Base-by-base conservation (phyloP, 2,329 filamentous ascomycete genomes). In the Penicillium sp. region DNA sequence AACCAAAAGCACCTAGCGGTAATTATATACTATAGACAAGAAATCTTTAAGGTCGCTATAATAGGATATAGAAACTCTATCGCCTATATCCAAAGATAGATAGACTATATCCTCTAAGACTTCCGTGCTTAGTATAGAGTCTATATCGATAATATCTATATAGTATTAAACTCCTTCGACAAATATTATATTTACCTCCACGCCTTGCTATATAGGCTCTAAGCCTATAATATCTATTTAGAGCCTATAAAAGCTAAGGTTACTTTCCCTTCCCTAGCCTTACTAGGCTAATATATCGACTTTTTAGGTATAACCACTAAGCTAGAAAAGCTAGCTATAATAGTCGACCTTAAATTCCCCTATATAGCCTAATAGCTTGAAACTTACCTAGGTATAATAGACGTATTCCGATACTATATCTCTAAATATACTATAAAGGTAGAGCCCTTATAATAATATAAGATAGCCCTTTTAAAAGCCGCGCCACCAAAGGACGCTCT, bases 361-460 rank as follows among this genome's bases (percentile, higher is more conserved):
- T 10, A 15, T 3, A 35, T 25, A 11, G 14, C 4, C 11, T 6
- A 27, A 11, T 15, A 35, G 14, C 32, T 35, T 18, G 32, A 35
- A 11, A 35, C 23, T 3, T 35, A 28, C 15, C 22, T 35, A 7
- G 32, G 32, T 5, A 35, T 35, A 12, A 35, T 25, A 3, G 15
- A 26, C 15, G 33, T 15, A 4, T 18, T 35, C 3, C 33, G 26
- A 13, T 14, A 35, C 2, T 35, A 35, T 15, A 29, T 35, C 10
- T 3, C 12, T 1, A 16, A 17, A 1, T 35, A 35, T n/a, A n/a
- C n/a, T n/a, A n/a, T n/a, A n/a, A n/a, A n/a, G n/a, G n/a, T n/a
- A n/a, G n/a, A n/a, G n/a, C n/a, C n/a, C n/a, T n/a, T n/a, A n/a
- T n/a, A n/a, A n/a, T n/a, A n/a, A n/a, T n/a, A n/a, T n/a, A n/a